Base-by-base conservation (phyloP, 164 flowering plant genomes). In the Platanus orientalis region DNA sequence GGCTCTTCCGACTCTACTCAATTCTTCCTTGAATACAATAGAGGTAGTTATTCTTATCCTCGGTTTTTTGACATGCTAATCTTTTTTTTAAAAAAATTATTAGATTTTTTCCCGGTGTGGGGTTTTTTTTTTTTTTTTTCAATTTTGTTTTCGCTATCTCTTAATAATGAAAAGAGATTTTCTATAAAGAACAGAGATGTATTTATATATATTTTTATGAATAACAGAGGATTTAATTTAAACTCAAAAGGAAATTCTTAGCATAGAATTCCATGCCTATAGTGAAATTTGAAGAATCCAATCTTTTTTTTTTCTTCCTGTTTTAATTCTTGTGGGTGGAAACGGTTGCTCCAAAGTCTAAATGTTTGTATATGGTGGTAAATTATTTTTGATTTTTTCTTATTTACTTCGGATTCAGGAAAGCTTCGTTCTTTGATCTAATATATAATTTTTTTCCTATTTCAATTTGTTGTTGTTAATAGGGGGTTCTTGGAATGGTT, bases 1-100 rank as follows among this genome's bases (percentile, higher is more conserved):
- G 61, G 85, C 90, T 20, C 80, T 85, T 60, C 94, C 94, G 12
- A 83, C 90, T 57, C 71, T 88, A 49, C 48, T 61, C 28, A 88
- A 85, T 66, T 59, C 84, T 21, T 51, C 82, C 42, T 9, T 82
- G 48, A 88, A 88, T 67, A 24, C 73, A 1, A 32, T 83, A 2
- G 92, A 84, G 86, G 89, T 81, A 40, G 11, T 54, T 51, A 47
- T n/a, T 53, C 54, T 54, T 39, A 20, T 26, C 11, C 21, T 7
- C 16, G 49, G 49, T 53, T 36, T 53, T 25, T 2, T n/a, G 20
- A 49, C 11, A 20, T 49, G 13, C 20, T 49, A 17, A 5, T 3
- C 2, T 4, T n/a, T n/a, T n/a, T n/a, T n/a, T n/a, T n/a, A n/a
- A n/a, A n/a, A n/a, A n/a, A n/a, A n/a, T n/a, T n/a, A n/a, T n/a